A percentile compares a stretch with the other conserved stretches of the same genome.
phyloP scores from a whole-genome alignment of 2,329 filamentous ascomycete genomes.

The Leptodontidium sp. region DNA sequence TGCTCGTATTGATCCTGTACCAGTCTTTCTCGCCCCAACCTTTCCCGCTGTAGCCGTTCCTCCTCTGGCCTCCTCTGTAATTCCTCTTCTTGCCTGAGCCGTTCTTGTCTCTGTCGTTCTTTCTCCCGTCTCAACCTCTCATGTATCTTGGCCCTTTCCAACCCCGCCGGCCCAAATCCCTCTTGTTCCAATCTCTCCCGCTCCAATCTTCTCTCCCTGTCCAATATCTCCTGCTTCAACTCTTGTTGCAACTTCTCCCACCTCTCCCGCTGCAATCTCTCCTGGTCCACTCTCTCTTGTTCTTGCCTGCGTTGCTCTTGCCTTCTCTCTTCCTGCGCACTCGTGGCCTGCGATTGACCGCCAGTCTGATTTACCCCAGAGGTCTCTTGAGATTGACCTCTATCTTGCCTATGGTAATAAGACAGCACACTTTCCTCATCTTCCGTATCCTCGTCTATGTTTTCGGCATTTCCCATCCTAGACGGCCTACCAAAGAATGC shows the following conservation, averaged over 20 bases:
- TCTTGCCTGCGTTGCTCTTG: too few species aligned
- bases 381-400: not conserved
- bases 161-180: too few species aligned
- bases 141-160: not conserved
- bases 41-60: not conserved
- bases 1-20: slow-evolving; percentile 3
- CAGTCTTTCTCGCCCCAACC: not conserved
- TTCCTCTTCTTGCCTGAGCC: not conserved
- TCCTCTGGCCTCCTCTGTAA: not conserved
- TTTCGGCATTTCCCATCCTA: not conserved
- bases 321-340: slow-evolving; percentile 4
- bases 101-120: not conserved
- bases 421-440: not conserved
- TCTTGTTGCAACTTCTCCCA: too few species aligned
- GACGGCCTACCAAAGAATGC: not conserved
- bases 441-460: not conserved
- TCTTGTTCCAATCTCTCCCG: not conserved
- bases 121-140: not conserved
- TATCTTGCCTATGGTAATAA: slow-evolving; percentile 6
- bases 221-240: not conserved
- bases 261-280: not conserved
- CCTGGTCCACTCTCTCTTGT: not conserved
- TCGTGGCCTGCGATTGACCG: not conserved
- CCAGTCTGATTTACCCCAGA: not conserved
- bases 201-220: not conserved